Evolutionary conservation across 2,329 filamentous ascomycete genomes (phyloP).

Genomic region (Aureobasidium vineae): DNA sequence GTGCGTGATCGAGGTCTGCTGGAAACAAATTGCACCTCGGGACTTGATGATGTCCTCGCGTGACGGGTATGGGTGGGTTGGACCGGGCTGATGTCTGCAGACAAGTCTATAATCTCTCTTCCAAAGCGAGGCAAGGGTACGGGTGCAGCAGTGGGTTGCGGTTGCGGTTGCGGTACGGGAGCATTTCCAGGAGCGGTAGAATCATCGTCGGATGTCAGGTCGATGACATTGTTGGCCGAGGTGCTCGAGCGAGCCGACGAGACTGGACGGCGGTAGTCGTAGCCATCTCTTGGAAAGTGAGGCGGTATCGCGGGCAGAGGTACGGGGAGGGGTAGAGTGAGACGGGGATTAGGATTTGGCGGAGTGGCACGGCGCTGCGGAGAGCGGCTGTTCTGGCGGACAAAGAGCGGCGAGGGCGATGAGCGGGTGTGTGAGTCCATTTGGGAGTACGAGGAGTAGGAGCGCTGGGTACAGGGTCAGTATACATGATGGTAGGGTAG

Average conservation of each 20-base stretch:
- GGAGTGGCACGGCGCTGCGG: slow-evolving; percentile 3
- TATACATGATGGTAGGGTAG: not conserved
- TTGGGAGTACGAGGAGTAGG: slow-evolving; percentile 4
- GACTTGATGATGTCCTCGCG: slow-evolving; percentile 33
- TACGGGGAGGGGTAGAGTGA: not conserved
- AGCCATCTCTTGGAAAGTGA: slow-evolving; percentile 53
- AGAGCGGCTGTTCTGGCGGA: slow-evolving; percentile 31
- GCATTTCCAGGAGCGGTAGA: slow-evolving; percentile 2
- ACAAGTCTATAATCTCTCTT: slow-evolving; percentile 46
- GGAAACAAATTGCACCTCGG: slow-evolving; percentile 53
- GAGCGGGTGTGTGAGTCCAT: slow-evolving; percentile 19
- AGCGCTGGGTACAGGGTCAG: slow-evolving; percentile 3
- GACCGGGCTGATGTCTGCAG: slow-evolving; percentile 29
- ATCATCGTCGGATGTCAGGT: slow-evolving; percentile 42
- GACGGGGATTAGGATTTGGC: slow-evolving; percentile 6
- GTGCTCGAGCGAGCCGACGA: slow-evolving; percentile 34
- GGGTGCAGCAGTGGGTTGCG: slow-evolving; percentile 28
- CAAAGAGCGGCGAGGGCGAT: slow-evolving; percentile 32
- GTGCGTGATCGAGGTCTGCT: slow-evolving; percentile 29
- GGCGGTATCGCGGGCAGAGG: slow-evolving; percentile 28
- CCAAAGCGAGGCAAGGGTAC: slow-evolving; percentile 43
- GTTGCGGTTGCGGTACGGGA: slow-evolving; percentile 21
- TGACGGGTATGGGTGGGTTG: slow-evolving; percentile 32
- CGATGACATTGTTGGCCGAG: slow-evolving; percentile 35
- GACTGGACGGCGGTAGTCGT: slow-evolving; percentile 55